These are phyloP conservation scores for Bryum argenteum DNA, from an alignment of 225 moss, liverwort and hornwort genomes.

Conservation along the genomic window DNA sequence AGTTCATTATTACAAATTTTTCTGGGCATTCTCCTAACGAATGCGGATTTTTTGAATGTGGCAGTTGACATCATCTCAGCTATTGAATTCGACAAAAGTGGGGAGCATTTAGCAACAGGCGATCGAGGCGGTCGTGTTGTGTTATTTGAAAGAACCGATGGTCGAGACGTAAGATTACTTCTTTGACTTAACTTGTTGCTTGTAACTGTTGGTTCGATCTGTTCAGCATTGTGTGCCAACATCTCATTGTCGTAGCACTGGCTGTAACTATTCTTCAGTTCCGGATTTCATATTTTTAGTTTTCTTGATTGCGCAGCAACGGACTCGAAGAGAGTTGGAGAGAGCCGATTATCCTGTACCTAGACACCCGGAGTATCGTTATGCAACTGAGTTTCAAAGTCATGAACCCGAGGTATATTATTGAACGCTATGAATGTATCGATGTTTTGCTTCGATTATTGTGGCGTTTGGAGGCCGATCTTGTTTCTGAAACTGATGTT, in stretches of 20 bases:
- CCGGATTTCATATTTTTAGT: no score
- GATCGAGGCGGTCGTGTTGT: constrained; percentile 93
- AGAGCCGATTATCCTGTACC: constrained; percentile 76
- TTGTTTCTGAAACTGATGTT: background rate
- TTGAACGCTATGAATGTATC: background rate
- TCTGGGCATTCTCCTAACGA: no score
- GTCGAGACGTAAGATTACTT: constrained; percentile 74
- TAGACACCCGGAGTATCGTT: constrained; percentile 93
- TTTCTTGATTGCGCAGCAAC: constrained; percentile 48
- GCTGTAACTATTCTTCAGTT: no score
- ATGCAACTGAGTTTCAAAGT: constrained; percentile 96
- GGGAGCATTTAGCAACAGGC: constrained; percentile 94
- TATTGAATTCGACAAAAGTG: constrained; percentile 91
- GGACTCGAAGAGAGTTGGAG: constrained; percentile 87
- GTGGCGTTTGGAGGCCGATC: no score
- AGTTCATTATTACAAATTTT: background rate
- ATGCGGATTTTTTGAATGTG: background rate
- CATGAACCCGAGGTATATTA: constrained; percentile 85
- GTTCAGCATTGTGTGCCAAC: no score
- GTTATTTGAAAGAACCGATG: constrained; percentile 91
- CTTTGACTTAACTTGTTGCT: background rate
- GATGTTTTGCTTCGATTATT: no score
- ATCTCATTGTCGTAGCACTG: no score
- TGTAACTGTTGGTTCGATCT: no score
- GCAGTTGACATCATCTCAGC: constrained; percentile 97